Conservation (phyloP, 495 filamentous ascomycete genomes). For the Penicillium robsamsonii region DNA sequence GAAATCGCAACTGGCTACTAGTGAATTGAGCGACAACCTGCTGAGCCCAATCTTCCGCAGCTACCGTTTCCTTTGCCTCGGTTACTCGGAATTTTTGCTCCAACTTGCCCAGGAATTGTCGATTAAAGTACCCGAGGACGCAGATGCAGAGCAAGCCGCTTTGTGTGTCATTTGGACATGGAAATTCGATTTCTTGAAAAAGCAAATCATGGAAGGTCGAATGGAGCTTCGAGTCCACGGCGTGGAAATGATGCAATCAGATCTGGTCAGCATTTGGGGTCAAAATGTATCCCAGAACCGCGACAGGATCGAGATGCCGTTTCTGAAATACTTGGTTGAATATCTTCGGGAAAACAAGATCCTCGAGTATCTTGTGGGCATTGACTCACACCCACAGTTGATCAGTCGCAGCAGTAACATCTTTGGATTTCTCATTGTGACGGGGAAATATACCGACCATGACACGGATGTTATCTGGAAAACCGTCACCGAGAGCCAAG, state of each 20-base stretch:
- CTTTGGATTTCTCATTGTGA: slow-evolving; percentile 84
- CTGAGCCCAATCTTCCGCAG: slow-evolving; percentile 26
- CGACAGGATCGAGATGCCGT: slow-evolving; percentile 41
- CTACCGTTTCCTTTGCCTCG: slow-evolving; percentile 27
- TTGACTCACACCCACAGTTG: slow-evolving; percentile 88
- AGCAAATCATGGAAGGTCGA: slow-evolving; percentile 72
- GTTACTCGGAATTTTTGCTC: slow-evolving; percentile 22
- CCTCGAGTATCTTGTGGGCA: slow-evolving; percentile 82
- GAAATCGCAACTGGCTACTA: slow-evolving; percentile 39
- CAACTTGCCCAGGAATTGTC: slow-evolving; percentile 38
- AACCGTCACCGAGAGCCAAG: slow-evolving; percentile 75
- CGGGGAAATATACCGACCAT: slow-evolving; percentile 62
- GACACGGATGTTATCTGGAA: slow-evolving; percentile 85
- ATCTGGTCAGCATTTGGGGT: slow-evolving; percentile 63
- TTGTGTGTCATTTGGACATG: slow-evolving; percentile 58
- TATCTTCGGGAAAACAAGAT: slow-evolving; percentile 65
- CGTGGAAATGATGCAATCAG: slow-evolving; percentile 66
- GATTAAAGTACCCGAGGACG: slow-evolving; percentile 39
- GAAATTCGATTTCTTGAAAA: slow-evolving; percentile 67
- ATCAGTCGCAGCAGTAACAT: slow-evolving; percentile 80
- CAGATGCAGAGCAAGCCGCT: slow-evolving; percentile 26
- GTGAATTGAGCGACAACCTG: slow-evolving; percentile 36
- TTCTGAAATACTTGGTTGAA: slow-evolving; percentile 62
- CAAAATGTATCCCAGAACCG: slow-evolving; percentile 47
- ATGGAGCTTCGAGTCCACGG: slow-evolving; percentile 85